Evolutionary conservation across 2,329 filamentous ascomycete genomes (phyloP).

Genomic region (Paramyrothecium roridum): DNA sequence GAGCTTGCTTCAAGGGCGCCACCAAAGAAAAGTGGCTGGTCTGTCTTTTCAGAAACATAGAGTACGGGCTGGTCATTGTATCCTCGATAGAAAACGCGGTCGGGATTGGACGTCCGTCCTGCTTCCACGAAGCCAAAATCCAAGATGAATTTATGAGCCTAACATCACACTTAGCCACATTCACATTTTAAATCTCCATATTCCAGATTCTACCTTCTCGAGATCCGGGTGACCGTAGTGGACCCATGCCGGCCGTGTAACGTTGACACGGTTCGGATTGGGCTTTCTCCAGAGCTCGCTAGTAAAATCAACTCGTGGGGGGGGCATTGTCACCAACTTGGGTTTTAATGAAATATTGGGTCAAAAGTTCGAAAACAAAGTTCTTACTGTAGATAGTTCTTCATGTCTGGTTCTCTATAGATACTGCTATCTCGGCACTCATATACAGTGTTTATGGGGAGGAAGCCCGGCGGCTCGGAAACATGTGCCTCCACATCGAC

Average conservation of each 20-base stretch:
- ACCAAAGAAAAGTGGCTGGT: not conserved
- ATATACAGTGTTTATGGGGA: no score
- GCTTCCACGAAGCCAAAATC: not conserved
- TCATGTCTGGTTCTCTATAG: no score
- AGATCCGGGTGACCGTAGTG: not conserved
- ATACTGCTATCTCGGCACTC: no score
- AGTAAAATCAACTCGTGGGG: not conserved
- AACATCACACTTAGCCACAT: not conserved
- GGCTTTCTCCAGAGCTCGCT: not conserved
- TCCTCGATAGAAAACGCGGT: not conserved
- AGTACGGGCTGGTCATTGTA: not conserved
- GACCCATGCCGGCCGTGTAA: not conserved
- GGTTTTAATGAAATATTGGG: no score
- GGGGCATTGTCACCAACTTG: not conserved
- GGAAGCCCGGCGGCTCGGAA: no score
- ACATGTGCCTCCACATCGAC: no score
- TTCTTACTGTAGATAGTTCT: no score
- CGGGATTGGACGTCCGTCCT: not conserved
- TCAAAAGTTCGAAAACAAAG: not conserved
- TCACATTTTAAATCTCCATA: not conserved
- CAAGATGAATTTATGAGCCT: not conserved
- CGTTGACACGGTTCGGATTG: not conserved
- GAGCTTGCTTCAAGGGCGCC: not conserved
- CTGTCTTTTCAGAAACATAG: constrained; percentile 1
- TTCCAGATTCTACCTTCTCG: not conserved